A percentile compares a stretch with the other conserved stretches of the same genome.
These are phyloP conservation scores for Microsporum ferrugineum DNA, from an alignment of 2,329 filamentous ascomycete genomes.

Conservation along the genomic window DNA sequence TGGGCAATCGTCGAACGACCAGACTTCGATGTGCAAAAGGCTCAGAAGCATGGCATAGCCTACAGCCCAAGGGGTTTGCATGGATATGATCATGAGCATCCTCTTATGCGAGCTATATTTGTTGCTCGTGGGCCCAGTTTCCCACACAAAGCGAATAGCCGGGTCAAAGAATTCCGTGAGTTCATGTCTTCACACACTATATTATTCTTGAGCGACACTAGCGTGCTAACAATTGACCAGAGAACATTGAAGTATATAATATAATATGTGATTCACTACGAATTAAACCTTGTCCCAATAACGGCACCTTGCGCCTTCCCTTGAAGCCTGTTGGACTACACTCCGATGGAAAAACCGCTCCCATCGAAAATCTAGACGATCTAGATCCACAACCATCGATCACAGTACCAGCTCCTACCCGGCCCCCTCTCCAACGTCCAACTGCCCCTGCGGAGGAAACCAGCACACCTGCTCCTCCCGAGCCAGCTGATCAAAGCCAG, in stretches of 20 bases:
- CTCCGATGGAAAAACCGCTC: conserved; percentile 29
- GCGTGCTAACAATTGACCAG: conserved; percentile 35
- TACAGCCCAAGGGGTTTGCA: conserved; percentile 81
- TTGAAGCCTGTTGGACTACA: conserved; percentile 35
- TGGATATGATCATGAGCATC: conserved; percentile 89
- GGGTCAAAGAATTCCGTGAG: conserved; percentile 72
- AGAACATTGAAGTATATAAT: conserved; percentile 93
- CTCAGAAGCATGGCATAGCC: conserved; percentile 48
- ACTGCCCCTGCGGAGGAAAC: not conserved
- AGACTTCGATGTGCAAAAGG: conserved; percentile 65
- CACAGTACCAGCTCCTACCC: not conserved
- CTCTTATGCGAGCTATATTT: conserved; percentile 93
- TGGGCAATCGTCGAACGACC: conserved; percentile 79
- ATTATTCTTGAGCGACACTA: not conserved
- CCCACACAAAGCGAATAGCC: conserved; percentile 69
- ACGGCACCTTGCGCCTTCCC: conserved; percentile 61
- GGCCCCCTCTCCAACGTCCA: not conserved
- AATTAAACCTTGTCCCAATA: conserved; percentile 64
- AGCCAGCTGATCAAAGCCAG: conserved; percentile 13
- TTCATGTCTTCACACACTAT: conserved; percentile 15
- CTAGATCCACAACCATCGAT: not conserved
- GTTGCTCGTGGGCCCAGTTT: conserved; percentile 86
- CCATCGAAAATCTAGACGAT: conserved; percentile 24
- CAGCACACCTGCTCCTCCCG: conserved; percentile 5
- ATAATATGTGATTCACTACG: conserved; percentile 81